These are phyloP conservation scores for Ligustrum vulgare DNA, from an alignment of 257 asterid species.

Conservation along the genomic window DNA sequence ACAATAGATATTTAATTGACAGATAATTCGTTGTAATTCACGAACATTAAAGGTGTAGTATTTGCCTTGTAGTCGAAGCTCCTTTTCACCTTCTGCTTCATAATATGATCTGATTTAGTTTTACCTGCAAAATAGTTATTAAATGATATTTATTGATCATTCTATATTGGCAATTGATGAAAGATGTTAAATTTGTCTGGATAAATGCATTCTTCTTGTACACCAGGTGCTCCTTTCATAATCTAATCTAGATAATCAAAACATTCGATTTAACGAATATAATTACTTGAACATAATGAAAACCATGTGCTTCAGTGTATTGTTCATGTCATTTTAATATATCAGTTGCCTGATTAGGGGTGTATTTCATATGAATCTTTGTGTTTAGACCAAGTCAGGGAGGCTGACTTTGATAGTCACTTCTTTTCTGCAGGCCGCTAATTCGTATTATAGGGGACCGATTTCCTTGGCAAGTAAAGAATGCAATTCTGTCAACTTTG, in stretches of 20 bases:
- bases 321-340: not conserved
- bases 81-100: constrained; percentile 19
- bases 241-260: not conserved
- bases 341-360: constrained; percentile 8
- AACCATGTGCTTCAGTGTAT: constrained; percentile 1
- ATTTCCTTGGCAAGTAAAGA: constrained; percentile 99
- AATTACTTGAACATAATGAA: not conserved
- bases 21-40: not conserved
- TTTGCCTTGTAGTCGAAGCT: not conserved
- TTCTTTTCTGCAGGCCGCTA: constrained; percentile 67
- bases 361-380: not conserved
- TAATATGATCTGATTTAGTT: constrained; percentile 6
- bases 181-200: not conserved
- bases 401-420: constrained; percentile 17
- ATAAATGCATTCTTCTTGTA: not conserved
- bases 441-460: constrained; percentile 98
- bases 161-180: not conserved
- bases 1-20: not conserved
- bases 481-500: constrained; percentile 93
- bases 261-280: not conserved
- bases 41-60: not conserved
- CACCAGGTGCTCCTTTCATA: not conserved
- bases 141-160: not conserved
- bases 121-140: constrained; percentile 11
- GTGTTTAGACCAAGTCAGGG: constrained; percentile 14